These are phyloP conservation scores for Coemansia sp. DNA, from an alignment of 192 early-diverging fungal genomes.

Conservation along the genomic window DNA sequence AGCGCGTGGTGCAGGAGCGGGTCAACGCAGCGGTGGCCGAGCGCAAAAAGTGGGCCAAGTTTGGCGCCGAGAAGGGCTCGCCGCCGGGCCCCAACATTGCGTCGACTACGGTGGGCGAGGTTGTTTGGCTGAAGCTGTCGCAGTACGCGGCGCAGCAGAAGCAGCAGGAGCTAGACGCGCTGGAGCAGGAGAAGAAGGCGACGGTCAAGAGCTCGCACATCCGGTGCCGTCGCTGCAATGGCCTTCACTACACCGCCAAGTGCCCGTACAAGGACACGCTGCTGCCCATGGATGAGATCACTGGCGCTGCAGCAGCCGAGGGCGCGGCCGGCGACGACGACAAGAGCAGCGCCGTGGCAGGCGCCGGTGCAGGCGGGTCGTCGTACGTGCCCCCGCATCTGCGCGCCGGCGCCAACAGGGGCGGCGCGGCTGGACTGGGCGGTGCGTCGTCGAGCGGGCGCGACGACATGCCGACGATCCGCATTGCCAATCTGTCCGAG, in stretches of 20 bases:
- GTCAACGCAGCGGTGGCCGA: constrained; percentile 88
- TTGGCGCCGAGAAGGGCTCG: constrained; percentile 79
- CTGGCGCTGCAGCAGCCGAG: constrained; percentile 9
- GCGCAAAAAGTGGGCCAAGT: constrained; percentile 83
- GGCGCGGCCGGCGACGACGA: neutral
- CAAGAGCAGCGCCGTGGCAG: constrained; percentile 1
- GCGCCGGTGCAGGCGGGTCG: constrained; percentile 44
- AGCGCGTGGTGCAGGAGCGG: constrained; percentile 70
- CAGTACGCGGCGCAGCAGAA: constrained; percentile 49
- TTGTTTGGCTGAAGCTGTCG: constrained; percentile 81
- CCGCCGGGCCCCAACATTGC: constrained; percentile 80
- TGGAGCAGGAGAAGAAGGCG: constrained; percentile 54
- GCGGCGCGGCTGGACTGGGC: constrained; percentile 26
- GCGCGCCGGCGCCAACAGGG: constrained; percentile 59
- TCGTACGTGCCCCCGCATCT: constrained; percentile 89
- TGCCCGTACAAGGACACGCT: constrained; percentile 98
- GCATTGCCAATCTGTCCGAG: constrained; percentile 96
- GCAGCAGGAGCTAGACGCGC: constrained; percentile 61
- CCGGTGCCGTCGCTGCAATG: constrained; percentile 93
- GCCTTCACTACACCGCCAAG: constrained; percentile 92
- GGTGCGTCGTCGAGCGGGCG: constrained; percentile 48
- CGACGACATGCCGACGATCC: constrained; percentile 70
- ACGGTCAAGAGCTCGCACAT: constrained; percentile 75
- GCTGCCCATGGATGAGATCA: constrained; percentile 71
- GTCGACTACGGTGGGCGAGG: constrained; percentile 86